Conservation (phyloP, 257 asterid genomes). For the Solanum paucissectum region DNA sequence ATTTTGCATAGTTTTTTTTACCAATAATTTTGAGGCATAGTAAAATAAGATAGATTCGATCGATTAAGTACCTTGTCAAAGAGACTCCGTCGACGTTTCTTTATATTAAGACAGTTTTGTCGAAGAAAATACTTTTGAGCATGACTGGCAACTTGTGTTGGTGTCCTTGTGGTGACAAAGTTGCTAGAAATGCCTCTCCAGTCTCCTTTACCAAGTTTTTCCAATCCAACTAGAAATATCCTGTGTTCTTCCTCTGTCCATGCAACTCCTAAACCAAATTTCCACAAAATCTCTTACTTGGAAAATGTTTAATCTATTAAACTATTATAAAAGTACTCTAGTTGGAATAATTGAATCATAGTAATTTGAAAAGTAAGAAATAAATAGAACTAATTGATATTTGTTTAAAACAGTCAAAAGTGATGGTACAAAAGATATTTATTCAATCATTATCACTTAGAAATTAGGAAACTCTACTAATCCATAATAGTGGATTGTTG, state of each 20-base stretch:
- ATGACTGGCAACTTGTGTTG: conserved; percentile 30
- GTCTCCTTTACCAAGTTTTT: conserved; percentile 24
- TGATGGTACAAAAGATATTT: background rate
- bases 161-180: conserved; percentile 24
- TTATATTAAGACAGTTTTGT: background rate
- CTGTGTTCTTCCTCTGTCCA: conserved; percentile 29
- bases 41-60: background rate
- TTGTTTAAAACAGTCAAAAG: background rate
- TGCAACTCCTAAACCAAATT: conserved; percentile 2
- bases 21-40: background rate
- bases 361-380: background rate
- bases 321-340: background rate
- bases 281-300: background rate
- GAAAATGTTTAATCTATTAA: background rate
- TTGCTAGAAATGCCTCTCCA: conserved; percentile 28
- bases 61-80: conserved; percentile 9
- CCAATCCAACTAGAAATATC: conserved; percentile 15
- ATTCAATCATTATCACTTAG: background rate
- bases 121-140: conserved; percentile 30
- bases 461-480: background rate
- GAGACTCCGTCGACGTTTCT: conserved; percentile 13
- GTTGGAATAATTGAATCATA: background rate
- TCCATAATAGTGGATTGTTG: background rate
- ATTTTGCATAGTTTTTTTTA: background rate
- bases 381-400: background rate